Evolutionary conservation across 164 flowering plant species (phyloP).

Genomic region (Nymphaea colorata): DNA sequence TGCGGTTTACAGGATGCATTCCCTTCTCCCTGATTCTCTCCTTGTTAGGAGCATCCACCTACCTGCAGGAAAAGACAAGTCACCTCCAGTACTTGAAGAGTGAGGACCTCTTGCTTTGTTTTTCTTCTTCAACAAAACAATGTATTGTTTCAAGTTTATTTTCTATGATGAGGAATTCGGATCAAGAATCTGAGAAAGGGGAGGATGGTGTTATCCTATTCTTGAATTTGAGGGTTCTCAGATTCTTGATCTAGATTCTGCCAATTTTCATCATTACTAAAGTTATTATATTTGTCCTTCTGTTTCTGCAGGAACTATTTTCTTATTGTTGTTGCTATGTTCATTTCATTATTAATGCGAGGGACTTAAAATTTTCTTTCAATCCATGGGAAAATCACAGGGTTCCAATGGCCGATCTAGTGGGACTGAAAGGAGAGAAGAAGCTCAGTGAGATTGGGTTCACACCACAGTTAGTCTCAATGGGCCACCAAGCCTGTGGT

Average conservation of each 20-base stretch:
- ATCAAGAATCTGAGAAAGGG: no score
- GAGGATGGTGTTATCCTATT: no score
- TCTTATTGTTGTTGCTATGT: no score
- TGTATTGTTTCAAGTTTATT: no score
- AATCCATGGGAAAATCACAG: slow-evolving; percentile 5
- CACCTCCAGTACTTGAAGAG: slow-evolving; percentile 18
- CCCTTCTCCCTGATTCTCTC: slow-evolving; percentile 49
- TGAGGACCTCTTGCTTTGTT: slow-evolving; percentile 2
- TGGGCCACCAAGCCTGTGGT: slow-evolving; percentile 44
- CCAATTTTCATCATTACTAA: no score
- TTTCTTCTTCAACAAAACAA: not conserved
- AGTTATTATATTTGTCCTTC: no score
- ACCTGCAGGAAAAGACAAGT: slow-evolving; percentile 20
- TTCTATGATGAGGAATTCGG: no score
- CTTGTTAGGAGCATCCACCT: slow-evolving; percentile 17
- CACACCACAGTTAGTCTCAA: slow-evolving; percentile 23
- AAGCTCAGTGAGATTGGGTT: slow-evolving; percentile 19
- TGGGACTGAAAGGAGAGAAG: slow-evolving; percentile 27
- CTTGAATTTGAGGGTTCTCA: no score
- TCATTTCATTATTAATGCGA: no score
- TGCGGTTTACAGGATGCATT: slow-evolving; percentile 59
- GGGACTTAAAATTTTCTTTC: no score
- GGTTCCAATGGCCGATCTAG: slow-evolving; percentile 24
- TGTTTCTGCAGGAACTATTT: no score
- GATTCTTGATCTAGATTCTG: no score